These are phyloP conservation scores for Rhynchosporium secalis DNA, from an alignment of 2,329 filamentous ascomycete species.

Conservation along the genomic window DNA sequence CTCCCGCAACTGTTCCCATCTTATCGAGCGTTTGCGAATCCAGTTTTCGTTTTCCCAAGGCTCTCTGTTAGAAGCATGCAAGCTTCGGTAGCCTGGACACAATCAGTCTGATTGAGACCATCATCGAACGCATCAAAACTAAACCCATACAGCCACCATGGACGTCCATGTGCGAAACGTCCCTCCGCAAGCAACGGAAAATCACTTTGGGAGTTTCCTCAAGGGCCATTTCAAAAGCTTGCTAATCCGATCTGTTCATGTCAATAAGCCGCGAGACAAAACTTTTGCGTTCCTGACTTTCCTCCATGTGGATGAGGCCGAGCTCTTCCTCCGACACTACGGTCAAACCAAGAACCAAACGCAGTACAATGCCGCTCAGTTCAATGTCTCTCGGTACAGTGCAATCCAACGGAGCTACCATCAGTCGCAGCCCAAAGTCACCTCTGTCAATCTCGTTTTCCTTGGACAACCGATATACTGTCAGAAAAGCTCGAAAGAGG, in stretches of 20 bases:
- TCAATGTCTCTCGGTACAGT: not conserved
- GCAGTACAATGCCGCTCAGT: not conserved
- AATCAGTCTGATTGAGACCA: not conserved
- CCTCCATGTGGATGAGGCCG: conserved; percentile 42
- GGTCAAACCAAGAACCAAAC: conserved; percentile 31
- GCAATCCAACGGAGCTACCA: not conserved
- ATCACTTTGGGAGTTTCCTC: conserved; percentile 45
- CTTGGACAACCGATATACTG: conserved; percentile 31
- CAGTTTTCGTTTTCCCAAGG: too few species aligned
- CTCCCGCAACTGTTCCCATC: too few species aligned
- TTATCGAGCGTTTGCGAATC: too few species aligned
- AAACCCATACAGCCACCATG: conserved; percentile 39
- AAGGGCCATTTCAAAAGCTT: conserved; percentile 42
- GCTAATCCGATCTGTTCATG: conserved; percentile 45
- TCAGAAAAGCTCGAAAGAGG: conserved; percentile 30
- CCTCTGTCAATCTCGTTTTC: conserved; percentile 15
- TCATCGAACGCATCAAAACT: not conserved
- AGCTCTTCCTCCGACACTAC: conserved; percentile 45
- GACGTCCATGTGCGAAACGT: conserved; percentile 49
- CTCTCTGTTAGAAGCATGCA: too few species aligned
- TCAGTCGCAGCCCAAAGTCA: not conserved
- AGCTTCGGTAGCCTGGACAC: too few species aligned
- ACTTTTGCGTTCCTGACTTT: conserved; percentile 49
- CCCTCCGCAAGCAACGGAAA: conserved; percentile 44
- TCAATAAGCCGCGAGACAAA: conserved; percentile 46